Evolutionary conservation across 169 alveolate genomes (phyloP).

Genomic region (Plasmodium vivax): DNA sequence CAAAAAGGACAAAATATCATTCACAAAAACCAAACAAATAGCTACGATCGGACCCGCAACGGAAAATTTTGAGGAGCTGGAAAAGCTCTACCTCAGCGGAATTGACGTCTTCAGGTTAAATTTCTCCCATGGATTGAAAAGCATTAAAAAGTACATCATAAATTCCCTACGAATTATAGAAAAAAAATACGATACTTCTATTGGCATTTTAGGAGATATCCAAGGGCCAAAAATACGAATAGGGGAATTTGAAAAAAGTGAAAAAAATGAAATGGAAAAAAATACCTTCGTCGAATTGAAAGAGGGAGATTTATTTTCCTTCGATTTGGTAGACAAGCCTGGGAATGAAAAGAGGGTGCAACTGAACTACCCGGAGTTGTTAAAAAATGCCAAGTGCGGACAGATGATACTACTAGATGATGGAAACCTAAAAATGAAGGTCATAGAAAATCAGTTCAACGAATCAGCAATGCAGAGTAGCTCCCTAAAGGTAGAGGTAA

Average conservation of each 20-base stretch:
- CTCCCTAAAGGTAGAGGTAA: slow-evolving; percentile 77
- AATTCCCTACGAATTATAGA: slow-evolving; percentile 80
- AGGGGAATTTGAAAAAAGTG: slow-evolving; percentile 84
- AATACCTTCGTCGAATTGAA: slow-evolving; percentile 83
- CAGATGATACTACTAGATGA: slow-evolving; percentile 84
- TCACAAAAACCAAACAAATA: slow-evolving; percentile 82
- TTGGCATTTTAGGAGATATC: slow-evolving; percentile 83
- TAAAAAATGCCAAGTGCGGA: slow-evolving; percentile 78
- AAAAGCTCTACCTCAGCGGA: slow-evolving; percentile 83
- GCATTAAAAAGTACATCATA: slow-evolving; percentile 74
- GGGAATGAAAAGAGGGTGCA: slow-evolving; percentile 80
- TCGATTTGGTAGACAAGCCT: slow-evolving; percentile 77
- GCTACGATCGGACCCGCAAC: slow-evolving; percentile 89
- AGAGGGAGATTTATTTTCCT: slow-evolving; percentile 83
- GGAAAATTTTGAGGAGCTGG: slow-evolving; percentile 73
- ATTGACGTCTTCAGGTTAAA: slow-evolving; percentile 85
- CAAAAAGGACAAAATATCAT: slow-evolving; percentile 19
- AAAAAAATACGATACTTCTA: slow-evolving; percentile 72
- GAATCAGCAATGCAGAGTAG: slow-evolving; percentile 9
- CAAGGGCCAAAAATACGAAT: slow-evolving; percentile 89
- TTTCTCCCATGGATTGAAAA: slow-evolving; percentile 85
- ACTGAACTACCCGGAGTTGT: slow-evolving; percentile 81
- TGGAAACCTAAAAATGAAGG: slow-evolving; percentile 82
- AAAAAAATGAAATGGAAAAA: slow-evolving; percentile 74
- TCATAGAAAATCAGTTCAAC: slow-evolving; percentile 56